Evolutionary conservation across 2,329 filamentous ascomycete species (phyloP), one percentile per base, ranked within the genome.

Genomic region (Ceratocystis destructans): DNA sequence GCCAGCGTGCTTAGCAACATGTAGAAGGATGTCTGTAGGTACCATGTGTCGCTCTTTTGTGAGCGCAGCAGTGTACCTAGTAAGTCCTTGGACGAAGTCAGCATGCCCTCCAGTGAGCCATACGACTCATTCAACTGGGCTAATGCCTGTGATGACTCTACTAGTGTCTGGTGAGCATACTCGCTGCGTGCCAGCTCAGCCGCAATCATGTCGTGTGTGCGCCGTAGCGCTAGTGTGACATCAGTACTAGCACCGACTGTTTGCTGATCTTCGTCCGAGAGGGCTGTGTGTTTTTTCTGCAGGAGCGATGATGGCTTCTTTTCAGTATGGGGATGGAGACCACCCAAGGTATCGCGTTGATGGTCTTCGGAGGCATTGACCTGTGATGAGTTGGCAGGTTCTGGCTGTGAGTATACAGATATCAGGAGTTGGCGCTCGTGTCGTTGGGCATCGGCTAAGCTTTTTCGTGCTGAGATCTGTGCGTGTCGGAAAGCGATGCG

Each of bases 41-140:
- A 99, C 94, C 94, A 99, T 1, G 92, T 96, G 74, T 99, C 94
- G 70, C 88, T 94, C 80, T 99, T 99, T 73, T 95, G 90, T 69
- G 89, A 94, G 69, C 85, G 84, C 61, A 97, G 78, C 59, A 99
- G 79, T 20, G 89, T 90, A 5, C 85, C 84, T 6, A 96, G 83
- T 20, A 99, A 79, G 66, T 86, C 86, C 70, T 84, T 83, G 59
- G 89, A 92, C 66, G 83, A 88, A 2, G 83, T 80, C 46, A 99
- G 80, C 73, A 96, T 82, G 12, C 83, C 83, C 71, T 93, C 90
- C 4, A 97, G 83, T 62, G 85, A 85, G 22, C 81, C 85, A 76
- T 99, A 99, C 46, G 84, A 87, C 71, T 95, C 88, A 3, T 87
- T 85, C 0, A 99, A 82, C 69, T 89, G 84, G 64, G 83, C 82